Evolutionary conservation across 805 yeast genomes (phyloP).

Genomic region (Schwanniomyces occidentalis): DNA sequence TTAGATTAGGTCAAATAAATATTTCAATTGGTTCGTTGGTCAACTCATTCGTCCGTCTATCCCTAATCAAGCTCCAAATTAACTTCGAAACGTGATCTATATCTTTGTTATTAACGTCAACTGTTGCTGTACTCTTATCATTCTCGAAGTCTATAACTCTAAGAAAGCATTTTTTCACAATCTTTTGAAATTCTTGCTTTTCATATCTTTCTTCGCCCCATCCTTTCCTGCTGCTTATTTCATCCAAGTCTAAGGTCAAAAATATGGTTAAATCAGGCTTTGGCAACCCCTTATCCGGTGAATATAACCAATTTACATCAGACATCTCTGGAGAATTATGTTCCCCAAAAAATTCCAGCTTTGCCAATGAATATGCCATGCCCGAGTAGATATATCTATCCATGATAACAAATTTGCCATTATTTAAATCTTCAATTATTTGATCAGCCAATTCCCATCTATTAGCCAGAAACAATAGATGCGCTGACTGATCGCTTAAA

Average conservation of each 20-base stretch:
- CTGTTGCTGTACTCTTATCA: slow-evolving; percentile 34
- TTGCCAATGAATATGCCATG: slow-evolving; percentile 87
- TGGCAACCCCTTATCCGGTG: slow-evolving; percentile 83
- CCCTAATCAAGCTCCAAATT: slow-evolving; percentile 40
- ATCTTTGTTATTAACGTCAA: slow-evolving; percentile 60
- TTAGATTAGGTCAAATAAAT: slow-evolving; percentile 40
- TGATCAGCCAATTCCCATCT: slow-evolving; percentile 78
- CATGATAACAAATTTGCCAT: slow-evolving; percentile 63
- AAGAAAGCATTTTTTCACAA: slow-evolving; percentile 63
- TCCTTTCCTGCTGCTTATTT: slow-evolving; percentile 58
- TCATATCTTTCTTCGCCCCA: slow-evolving; percentile 97
- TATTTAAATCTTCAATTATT: slow-evolving; percentile 44
- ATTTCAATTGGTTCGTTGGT: slow-evolving; percentile 13
- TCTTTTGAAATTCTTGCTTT: slow-evolving; percentile 65
- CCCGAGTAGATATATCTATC: slow-evolving; percentile 95
- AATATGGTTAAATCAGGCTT: slow-evolving; percentile 84
- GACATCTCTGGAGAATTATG: slow-evolving; percentile 19
- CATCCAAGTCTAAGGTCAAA: slow-evolving; percentile 55
- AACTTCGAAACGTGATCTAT: slow-evolving; percentile 55
- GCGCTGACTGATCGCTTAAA: slow-evolving; percentile 78
- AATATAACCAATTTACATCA: slow-evolving; percentile 72
- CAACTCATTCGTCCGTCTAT: slow-evolving; percentile 7
- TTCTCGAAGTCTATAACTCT: slow-evolving; percentile 34
- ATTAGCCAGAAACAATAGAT: slow-evolving; percentile 86
- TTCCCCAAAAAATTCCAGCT: slow-evolving; percentile 45